Evolutionary conservation across 306 rosid genomes (phyloP).

Genomic region (Cicer yamashitae): DNA sequence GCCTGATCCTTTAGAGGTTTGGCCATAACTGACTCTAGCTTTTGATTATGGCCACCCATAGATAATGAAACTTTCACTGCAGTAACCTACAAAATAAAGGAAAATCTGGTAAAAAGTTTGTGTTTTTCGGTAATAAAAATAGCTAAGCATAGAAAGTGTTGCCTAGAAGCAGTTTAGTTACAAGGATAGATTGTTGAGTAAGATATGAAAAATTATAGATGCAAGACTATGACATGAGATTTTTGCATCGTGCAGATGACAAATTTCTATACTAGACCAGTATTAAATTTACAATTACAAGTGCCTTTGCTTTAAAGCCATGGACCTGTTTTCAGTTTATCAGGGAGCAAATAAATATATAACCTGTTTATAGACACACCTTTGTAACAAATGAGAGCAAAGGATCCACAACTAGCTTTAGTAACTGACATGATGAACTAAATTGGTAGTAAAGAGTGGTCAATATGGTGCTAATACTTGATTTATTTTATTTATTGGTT

Average conservation of each 20-base stretch:
- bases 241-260: neutral
- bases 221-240: slow-evolving; percentile 7
- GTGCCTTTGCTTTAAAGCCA: slow-evolving; percentile 14
- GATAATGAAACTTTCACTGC: slow-evolving; percentile 92
- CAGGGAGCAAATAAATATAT: slow-evolving; percentile 27
- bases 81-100: slow-evolving; percentile 70
- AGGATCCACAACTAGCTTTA: slow-evolving; percentile 96
- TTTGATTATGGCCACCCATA: slow-evolving; percentile 75
- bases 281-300: slow-evolving; percentile 31
- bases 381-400: slow-evolving; percentile 98
- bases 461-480: slow-evolving; percentile 8
- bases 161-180: slow-evolving; percentile 29
- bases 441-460: neutral
- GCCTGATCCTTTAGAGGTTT: slow-evolving; percentile 92
- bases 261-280: slow-evolving; percentile 2
- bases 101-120: slow-evolving; percentile 18
- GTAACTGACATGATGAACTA: slow-evolving; percentile 88
- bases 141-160: slow-evolving; percentile 15
- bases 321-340: slow-evolving; percentile 36
- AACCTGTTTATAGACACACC: slow-evolving; percentile 53
- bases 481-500: neutral
- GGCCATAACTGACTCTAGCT: slow-evolving; percentile 71
- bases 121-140: neutral
- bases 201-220: slow-evolving; percentile 35
- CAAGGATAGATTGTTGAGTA: neutral